Evolutionary conservation across 495 filamentous ascomycete genomes (phyloP), one percentile per base, ranked within the genome.

Genomic region (Hypomontagnella submonticulosa): DNA sequence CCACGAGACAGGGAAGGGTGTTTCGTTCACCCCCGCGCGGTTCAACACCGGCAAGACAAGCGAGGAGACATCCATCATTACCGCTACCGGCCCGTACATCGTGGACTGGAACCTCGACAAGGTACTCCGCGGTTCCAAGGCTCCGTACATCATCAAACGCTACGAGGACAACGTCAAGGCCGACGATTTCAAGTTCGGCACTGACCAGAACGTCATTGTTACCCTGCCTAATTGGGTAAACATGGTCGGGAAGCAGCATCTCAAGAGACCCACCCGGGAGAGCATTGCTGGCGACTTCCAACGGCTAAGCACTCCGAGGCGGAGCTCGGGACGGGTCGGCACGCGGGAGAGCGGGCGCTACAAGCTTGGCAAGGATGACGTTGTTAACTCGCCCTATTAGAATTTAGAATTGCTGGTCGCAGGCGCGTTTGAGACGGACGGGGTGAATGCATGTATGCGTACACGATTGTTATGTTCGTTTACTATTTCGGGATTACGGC

Each of bases 171-270:
- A 95, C 52, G 92, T 99, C 67, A 97, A 93, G 81, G 95, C 95
- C n/a, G 96, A 99, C 73, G 96, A 99, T 74, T 99, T 99, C 88
- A 91, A 92, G 66, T 99, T 93, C 69, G 93, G 93, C 30, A 91
- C 88, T 10, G 95, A 99, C 73, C 96, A 97, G 84, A 97, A 97
- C 68, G 91, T 99, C 63, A 97, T 99, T 71, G 93, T 99, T 16
- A 95, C 95, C 1, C 79, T 98, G 61, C 93, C 96, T 3, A 96
- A 99, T 73, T 93, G 97, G 77, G 94, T 99, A 63, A 94, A 97
- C 75, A 97, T 97, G 93, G 91, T 98, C 19, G 89, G 87, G 41
- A 92, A 92, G 76, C 83, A 88, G 63, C 87, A 85, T 65, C 87
- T 99, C 73, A 91, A 90, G 84, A 89, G 85, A 76, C 92, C 94